A percentile compares a stretch with the other conserved stretches of the same genome.
Evolutionary conservation across 2,329 filamentous ascomycete genomes (phyloP).

Genomic region (Neopestalotiopsis sp.): DNA sequence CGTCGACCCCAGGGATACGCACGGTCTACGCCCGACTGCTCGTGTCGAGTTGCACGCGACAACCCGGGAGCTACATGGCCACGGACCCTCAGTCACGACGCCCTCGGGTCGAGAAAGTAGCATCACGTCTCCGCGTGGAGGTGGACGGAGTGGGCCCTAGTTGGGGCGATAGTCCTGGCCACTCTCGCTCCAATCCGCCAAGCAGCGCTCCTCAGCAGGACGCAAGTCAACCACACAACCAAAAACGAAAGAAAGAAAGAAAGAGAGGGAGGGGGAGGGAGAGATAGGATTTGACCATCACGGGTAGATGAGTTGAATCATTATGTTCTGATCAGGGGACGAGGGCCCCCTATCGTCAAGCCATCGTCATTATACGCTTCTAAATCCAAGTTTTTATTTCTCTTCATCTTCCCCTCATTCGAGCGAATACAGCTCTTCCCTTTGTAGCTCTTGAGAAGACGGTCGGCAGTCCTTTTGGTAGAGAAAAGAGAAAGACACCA

Average conservation of each 20-base stretch:
- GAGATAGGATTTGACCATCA: too few species aligned
- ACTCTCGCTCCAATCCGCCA: too few species aligned
- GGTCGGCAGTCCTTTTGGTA: background rate
- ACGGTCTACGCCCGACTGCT: slow-evolving; percentile 26
- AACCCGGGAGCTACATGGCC: slow-evolving; percentile 36
- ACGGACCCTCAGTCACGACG: slow-evolving; percentile 42
- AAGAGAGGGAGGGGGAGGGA: too few species aligned
- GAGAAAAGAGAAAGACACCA: too few species aligned
- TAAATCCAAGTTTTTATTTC: background rate
- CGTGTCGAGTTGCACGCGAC: slow-evolving; percentile 18
- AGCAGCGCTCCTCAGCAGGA: too few species aligned
- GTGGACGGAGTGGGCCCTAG: slow-evolving; percentile 23
- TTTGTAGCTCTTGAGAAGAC: background rate
- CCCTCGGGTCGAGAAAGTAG: slow-evolving; percentile 31
- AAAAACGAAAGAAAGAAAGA: too few species aligned
- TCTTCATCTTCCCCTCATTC: background rate
- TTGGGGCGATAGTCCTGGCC: background rate
- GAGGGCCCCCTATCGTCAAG: too few species aligned
- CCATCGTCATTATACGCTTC: background rate
- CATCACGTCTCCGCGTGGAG: slow-evolving; percentile 27
- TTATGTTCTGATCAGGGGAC: too few species aligned
- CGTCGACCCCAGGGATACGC: slow-evolving; percentile 33
- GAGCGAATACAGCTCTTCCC: background rate
- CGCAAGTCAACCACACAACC: too few species aligned
- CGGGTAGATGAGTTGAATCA: too few species aligned